A percentile compares a stretch with the other conserved stretches of the same genome.
phyloP scores from a whole-genome alignment of 371 early-diverging fungal genomes.

The Thermomucor indicae-seudaticae region DNA sequence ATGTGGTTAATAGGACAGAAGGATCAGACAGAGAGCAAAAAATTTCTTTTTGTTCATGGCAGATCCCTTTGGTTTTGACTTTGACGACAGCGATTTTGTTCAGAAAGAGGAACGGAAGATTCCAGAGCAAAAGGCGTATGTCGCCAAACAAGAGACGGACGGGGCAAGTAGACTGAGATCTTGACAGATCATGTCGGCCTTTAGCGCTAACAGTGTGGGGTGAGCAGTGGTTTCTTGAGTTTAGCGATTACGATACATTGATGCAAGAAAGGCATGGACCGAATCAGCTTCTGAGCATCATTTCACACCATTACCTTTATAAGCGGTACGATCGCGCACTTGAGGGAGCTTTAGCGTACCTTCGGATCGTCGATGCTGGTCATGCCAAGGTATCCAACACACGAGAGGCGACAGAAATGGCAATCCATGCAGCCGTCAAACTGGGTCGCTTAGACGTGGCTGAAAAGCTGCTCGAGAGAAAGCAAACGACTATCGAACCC shows the following conservation, averaged over 20 bases:
- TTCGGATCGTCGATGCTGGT: slow-evolving; percentile 23
- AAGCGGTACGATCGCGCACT: slow-evolving; percentile 36
- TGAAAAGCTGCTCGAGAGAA: slow-evolving; percentile 23
- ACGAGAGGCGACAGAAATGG: slow-evolving; percentile 39
- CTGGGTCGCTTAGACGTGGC: slow-evolving; percentile 20
- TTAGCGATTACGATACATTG: slow-evolving; percentile 17
- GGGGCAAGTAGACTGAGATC: slow-evolving; percentile 22
- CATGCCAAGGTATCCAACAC: slow-evolving; percentile 30
- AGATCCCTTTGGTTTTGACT: slow-evolving; percentile 25
- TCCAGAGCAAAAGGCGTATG: slow-evolving; percentile 21
- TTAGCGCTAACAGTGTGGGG: slow-evolving; percentile 1
- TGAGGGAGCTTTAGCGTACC: slow-evolving; percentile 21
- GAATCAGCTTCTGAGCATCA: slow-evolving; percentile 27
- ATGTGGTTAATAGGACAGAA: no score
- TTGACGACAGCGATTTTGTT: slow-evolving; percentile 44
- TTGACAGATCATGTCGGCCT: background rate
- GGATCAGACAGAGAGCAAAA: no score
- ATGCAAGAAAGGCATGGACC: slow-evolving; percentile 44
- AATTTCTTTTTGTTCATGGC: no score
- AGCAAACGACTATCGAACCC: slow-evolving; percentile 28
- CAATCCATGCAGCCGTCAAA: slow-evolving; percentile 33
- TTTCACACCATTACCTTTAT: slow-evolving; percentile 41
- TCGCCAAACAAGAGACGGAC: slow-evolving; percentile 38
- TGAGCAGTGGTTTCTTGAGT: slow-evolving; percentile 34
- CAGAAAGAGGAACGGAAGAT: slow-evolving; percentile 20